Evolutionary conservation across 2,329 filamentous ascomycete genomes (phyloP).

Genomic region (Sporothrix pseudoabietina): DNA sequence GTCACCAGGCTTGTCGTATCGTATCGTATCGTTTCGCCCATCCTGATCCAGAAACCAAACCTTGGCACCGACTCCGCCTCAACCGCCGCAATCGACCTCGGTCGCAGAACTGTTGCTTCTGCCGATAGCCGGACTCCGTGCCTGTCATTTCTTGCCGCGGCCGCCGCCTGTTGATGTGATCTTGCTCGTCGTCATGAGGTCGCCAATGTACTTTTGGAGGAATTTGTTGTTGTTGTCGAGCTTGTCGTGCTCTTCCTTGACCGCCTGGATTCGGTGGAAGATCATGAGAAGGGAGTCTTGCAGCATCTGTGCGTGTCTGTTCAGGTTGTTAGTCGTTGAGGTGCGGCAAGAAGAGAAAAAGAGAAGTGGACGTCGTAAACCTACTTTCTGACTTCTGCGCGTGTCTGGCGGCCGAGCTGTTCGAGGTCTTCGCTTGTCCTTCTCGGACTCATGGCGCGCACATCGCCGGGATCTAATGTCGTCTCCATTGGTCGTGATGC

Average conservation of each 20-base stretch:
- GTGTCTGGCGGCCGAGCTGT: conserved; percentile 79
- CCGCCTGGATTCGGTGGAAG: conserved; percentile 90
- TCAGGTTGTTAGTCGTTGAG: not conserved
- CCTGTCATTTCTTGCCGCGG: conserved; percentile 56
- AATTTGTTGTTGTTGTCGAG: conserved; percentile 97
- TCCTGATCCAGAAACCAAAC: not conserved
- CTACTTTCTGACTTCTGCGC: conserved; percentile 64
- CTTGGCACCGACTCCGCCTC: not conserved
- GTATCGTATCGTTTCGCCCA: not conserved
- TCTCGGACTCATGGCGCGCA: conserved; percentile 90
- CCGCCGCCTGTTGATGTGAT: conserved; percentile 60
- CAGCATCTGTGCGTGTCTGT: conserved; percentile 76
- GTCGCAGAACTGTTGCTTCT: not conserved
- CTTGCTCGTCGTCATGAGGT: conserved; percentile 85
- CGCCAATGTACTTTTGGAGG: conserved; percentile 95
- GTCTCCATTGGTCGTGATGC: conserved; percentile 73
- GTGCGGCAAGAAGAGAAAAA: no score
- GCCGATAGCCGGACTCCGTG: not conserved
- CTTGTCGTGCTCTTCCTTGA: conserved; percentile 93
- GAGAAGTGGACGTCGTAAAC: conserved; percentile 32
- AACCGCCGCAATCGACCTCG: not conserved
- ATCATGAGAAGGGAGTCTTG: conserved; percentile 89
- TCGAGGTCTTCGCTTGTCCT: conserved; percentile 90
- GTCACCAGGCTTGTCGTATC: not conserved
- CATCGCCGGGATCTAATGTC: conserved; percentile 82